Conservation (phyloP, 2,329 filamentous ascomycete species). For the Beauveria varroae region DNA sequence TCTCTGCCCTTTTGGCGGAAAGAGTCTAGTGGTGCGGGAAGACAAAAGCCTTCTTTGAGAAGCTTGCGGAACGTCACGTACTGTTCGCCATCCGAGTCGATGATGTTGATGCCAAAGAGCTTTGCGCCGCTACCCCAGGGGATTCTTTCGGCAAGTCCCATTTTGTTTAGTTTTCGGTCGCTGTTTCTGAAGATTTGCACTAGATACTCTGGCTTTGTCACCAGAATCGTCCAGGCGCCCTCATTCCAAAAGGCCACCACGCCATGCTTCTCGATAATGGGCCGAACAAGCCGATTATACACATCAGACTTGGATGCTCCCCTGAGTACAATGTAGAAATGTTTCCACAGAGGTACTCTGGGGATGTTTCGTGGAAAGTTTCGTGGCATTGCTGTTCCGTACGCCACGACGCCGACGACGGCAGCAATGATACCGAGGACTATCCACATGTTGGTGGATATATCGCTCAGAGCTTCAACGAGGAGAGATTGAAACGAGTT, state of each 20-base stretch:
- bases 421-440: background rate
- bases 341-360: background rate
- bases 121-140: background rate
- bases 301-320: background rate
- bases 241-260: background rate
- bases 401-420: background rate
- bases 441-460: background rate
- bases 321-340: background rate
- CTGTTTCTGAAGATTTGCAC: slow-evolving; percentile 1
- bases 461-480: background rate
- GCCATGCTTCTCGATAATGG: background rate
- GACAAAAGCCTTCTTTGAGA: background rate
- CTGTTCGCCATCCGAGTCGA: slow-evolving; percentile 2
- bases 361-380: slow-evolving; percentile 4
- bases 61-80: background rate
- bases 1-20: background rate
- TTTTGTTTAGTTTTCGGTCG: background rate
- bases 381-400: background rate
- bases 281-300: background rate
- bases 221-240: background rate
- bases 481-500: no score
- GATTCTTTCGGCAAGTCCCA: background rate
- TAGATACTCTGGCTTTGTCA: background rate
- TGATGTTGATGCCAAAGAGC: slow-evolving; percentile 4
- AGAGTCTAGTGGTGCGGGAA: background rate